These are phyloP conservation scores for Podaxis sp. DNA, from an alignment of 768 basidiomycete species.

Conservation along the genomic window DNA sequence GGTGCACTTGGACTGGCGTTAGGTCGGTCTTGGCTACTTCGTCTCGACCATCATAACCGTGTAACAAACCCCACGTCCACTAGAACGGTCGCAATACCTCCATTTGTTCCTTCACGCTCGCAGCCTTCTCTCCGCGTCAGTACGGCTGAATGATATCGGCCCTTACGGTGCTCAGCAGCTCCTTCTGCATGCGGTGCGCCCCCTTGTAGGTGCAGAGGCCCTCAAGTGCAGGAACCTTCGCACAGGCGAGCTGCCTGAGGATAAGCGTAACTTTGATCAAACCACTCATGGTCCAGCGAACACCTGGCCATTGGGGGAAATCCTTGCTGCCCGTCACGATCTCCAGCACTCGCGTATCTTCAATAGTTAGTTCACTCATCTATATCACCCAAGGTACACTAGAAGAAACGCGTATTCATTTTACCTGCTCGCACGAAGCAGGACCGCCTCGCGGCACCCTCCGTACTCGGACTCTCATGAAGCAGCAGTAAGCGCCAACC, in stretches of 20 bases:
- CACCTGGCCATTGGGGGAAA: slow-evolving; percentile 96
- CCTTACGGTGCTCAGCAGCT: slow-evolving; percentile 92
- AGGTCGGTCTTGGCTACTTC: slow-evolving; percentile 38
- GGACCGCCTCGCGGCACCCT: background rate
- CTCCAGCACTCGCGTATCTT: slow-evolving; percentile 95
- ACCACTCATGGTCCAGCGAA: slow-evolving; percentile 63
- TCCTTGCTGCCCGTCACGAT: slow-evolving; percentile 87
- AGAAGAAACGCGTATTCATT: slow-evolving; percentile 13
- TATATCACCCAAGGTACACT: slow-evolving; percentile 6
- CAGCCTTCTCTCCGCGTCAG: slow-evolving; percentile 84
- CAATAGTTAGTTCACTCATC: slow-evolving; percentile 56
- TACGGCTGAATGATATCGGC: slow-evolving; percentile 87
- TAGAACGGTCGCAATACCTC: slow-evolving; percentile 82
- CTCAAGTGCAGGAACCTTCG: slow-evolving; percentile 40
- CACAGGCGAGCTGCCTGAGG: slow-evolving; percentile 33
- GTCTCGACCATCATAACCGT: background rate
- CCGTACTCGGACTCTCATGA: slow-evolving; percentile 22
- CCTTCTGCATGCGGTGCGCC: slow-evolving; percentile 67
- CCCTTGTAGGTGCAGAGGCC: slow-evolving; percentile 56
- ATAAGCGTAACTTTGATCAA: slow-evolving; percentile 30
- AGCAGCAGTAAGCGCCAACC: slow-evolving; percentile 70
- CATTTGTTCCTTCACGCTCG: slow-evolving; percentile 93
- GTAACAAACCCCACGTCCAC: background rate
- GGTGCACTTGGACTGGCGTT: slow-evolving; percentile 68
- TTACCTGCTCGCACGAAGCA: slow-evolving; percentile 5